phyloP scores from a whole-genome alignment of 805 yeast genomes.

The Candida railenensis region DNA sequence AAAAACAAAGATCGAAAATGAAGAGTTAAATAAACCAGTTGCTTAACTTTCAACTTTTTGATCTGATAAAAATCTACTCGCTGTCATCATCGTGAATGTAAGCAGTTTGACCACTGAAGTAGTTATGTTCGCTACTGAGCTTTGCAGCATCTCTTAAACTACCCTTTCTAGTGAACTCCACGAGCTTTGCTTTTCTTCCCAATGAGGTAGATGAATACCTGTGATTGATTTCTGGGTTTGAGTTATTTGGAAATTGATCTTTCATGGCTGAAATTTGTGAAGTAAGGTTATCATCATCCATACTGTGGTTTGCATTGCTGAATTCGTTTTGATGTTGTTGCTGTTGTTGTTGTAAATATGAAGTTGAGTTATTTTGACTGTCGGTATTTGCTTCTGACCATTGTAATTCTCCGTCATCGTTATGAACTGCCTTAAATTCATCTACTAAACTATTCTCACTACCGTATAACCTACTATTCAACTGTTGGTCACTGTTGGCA shows the following conservation, averaged over 20 bases:
- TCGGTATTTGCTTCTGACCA: slow-evolving; percentile 22
- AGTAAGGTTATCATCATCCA: neutral
- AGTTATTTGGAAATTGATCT: neutral
- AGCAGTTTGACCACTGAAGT: slow-evolving; percentile 31
- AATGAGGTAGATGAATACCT: slow-evolving; percentile 16
- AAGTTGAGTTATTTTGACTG: neutral
- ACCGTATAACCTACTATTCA: slow-evolving; percentile 8
- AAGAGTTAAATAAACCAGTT: neutral
- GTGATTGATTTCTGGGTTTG: neutral
- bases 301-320: neutral
- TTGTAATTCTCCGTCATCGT: slow-evolving; percentile 26
- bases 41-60: neutral
- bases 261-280: neutral
- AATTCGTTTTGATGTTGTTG: neutral
- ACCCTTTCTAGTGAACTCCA: slow-evolving; percentile 46
- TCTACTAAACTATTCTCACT: slow-evolving; percentile 20
- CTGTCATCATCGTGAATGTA: slow-evolving; percentile 33
- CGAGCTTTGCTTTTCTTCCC: slow-evolving; percentile 40
- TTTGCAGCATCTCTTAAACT: slow-evolving; percentile 41
- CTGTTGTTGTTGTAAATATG: neutral
- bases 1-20: neutral
- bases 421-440: slow-evolving; percentile 28
- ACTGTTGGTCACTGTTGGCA: slow-evolving; percentile 15
- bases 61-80: slow-evolving; percentile 14
- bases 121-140: slow-evolving; percentile 17